Percentiles rank a stretch among this genome's conserved stretches.
Conservation (phyloP, 768 basidiomycete species). For the Boletellus sp. region DNA sequence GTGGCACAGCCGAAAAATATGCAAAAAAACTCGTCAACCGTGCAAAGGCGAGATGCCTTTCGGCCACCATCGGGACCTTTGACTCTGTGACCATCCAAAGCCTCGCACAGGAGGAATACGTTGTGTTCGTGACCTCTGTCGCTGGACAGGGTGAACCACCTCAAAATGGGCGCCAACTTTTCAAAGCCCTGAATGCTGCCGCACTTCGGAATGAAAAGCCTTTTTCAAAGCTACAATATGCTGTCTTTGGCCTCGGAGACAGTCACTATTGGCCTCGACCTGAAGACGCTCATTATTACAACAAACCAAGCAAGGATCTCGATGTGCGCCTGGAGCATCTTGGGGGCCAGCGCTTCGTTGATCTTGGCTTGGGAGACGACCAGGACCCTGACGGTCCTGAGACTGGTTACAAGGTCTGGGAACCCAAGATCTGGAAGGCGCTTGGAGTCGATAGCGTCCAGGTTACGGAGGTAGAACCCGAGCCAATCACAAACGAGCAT, state of each 20-base stretch:
- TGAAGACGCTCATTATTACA: conserved; percentile 98
- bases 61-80: conserved; percentile 68
- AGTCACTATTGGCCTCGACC: conserved; percentile 98
- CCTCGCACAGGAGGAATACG: conserved; percentile 68
- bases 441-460: conserved; percentile 88
- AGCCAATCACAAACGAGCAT: conserved; percentile 98
- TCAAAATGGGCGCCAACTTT: conserved; percentile 89
- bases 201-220: conserved; percentile 46
- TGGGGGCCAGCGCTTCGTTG: conserved; percentile 71
- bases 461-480: conserved; percentile 88
- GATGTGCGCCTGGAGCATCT: conserved; percentile 74
- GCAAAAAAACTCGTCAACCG: conserved; percentile 84
- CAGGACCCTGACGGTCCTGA: conserved; percentile 95
- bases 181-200: conserved; percentile 78
- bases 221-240: conserved; percentile 63
- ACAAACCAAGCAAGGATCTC: conserved; percentile 92
- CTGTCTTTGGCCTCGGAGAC: conserved; percentile 95
- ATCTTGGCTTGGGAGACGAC: conserved; percentile 88
- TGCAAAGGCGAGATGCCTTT: conserved; percentile 80
- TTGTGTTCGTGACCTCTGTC: conserved; percentile 84
- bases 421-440: conserved; percentile 88
- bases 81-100: conserved; percentile 79
- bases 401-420: conserved; percentile 97
- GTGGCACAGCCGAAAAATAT: conserved; percentile 93
- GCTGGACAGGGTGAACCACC: conserved; percentile 98